Conservation (phyloP, 441 rosid genomes). For the Kokia cookei region DNA sequence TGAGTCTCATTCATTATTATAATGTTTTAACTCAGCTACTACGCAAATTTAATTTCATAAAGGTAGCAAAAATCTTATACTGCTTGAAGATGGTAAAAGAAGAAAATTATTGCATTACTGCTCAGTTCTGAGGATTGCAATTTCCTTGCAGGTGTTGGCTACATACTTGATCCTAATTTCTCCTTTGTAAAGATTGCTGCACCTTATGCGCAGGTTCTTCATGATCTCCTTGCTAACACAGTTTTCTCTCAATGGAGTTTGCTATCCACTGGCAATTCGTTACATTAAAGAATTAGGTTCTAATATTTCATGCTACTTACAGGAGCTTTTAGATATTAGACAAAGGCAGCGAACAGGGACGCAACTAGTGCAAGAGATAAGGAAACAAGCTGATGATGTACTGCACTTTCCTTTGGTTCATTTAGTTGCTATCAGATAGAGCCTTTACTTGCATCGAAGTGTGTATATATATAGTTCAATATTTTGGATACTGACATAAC, state of each 20-base stretch:
- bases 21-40: not conserved
- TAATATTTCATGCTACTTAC: conserved; percentile 16
- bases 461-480: not conserved
- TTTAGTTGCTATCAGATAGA: not conserved
- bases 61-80: not conserved
- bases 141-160: conserved; percentile 66
- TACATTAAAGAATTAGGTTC: not conserved
- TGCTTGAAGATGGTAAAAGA: not conserved
- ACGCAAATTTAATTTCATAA: not conserved
- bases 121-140: not conserved
- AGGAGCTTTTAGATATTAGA: conserved; percentile 81
- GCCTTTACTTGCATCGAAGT: not conserved
- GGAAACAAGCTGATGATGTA: conserved; percentile 95
- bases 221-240: not conserved
- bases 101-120: not conserved
- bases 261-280: not conserved
- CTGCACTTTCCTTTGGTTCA: conserved; percentile 1
- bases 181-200: conserved; percentile 86
- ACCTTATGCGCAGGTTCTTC: conserved; percentile 83
- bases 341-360: conserved; percentile 49
- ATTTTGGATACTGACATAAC: not conserved
- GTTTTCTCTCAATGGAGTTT: not conserved
- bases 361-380: conserved; percentile 63
- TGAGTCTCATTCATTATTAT: conserved; percentile 17
- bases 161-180: conserved; percentile 77